Evolutionary conservation across 179 eudicot species (phyloP).

Genomic region (Heliamphora pulchella): DNA sequence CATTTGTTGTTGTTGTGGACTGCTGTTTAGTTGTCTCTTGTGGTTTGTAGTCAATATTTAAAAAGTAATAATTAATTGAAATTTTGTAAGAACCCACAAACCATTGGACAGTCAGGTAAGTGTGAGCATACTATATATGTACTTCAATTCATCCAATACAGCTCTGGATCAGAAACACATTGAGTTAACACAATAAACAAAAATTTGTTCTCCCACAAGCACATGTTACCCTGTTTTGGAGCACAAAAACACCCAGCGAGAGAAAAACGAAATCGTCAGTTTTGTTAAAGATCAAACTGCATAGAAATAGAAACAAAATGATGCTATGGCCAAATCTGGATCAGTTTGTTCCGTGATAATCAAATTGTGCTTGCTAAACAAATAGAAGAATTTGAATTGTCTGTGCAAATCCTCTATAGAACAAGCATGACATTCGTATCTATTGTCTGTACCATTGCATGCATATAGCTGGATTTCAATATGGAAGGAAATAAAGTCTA

Average conservation of each 20-base stretch:
- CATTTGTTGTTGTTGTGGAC: too few species aligned
- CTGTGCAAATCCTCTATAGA: too few species aligned
- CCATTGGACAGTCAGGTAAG: neutral
- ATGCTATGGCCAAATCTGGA: neutral
- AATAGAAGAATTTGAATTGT: too few species aligned
- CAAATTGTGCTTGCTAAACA: too few species aligned
- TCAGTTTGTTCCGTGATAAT: neutral
- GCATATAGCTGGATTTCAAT: neutral
- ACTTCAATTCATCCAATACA: neutral
- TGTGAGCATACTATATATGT: neutral
- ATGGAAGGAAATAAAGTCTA: neutral
- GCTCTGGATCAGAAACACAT: neutral
- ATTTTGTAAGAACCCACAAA: neutral
- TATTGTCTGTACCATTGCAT: neutral
- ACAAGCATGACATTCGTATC: too few species aligned
- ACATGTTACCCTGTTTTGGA: slow-evolving; percentile 54
- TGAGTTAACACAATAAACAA: neutral
- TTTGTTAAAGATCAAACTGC: neutral
- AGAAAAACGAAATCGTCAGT: neutral
- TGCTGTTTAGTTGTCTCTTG: too few species aligned
- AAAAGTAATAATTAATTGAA: too few species aligned
- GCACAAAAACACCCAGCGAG: neutral
- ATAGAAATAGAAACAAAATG: neutral
- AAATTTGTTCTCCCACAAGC: neutral
- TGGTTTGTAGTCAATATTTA: too few species aligned